Evolutionary conservation across 352 stramenopile genomes (phyloP), one percentile per base, ranked within the genome.

Genomic region (Bremia lactucae): DNA sequence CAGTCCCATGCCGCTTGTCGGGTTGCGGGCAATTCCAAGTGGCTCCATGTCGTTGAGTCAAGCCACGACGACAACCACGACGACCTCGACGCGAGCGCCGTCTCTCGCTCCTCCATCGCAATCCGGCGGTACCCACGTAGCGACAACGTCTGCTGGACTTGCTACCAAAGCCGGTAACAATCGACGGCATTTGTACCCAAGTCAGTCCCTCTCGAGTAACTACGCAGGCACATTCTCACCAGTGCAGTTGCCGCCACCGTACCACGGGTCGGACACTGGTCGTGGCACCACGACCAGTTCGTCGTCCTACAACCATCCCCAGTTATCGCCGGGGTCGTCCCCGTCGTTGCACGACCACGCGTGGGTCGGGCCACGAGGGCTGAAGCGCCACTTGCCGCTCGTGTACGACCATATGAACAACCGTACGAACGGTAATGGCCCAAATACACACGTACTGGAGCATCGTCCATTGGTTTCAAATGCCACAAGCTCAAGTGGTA

Each of bases 331-430:
- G 1, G 42, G 59, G 26, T 71, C 54, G 3, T 68, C 58, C 11
- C 49, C 58, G 5, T 40, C 47, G 4, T 65, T 73, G 63, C 46
- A 46, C 8, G 49, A 57, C 11, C 28, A 33, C 11, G 47, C 43
- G 8, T 63, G 56, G 39, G 29, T 37, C 10, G 39, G 31, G 3
- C 36, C 49, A 2, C 65, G 65, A 3, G 53, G 63, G 3, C 37
- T 72, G 6, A 77, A 77, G 38, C 63, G 66, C 6, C 66, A 68
- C 6, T 34, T 74, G 19, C 55, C 42, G 14, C 55, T 62, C 46
- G 42, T 47, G 8, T 68, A 62, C 31, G 54, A 65, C 22, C 22
- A 24, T 18, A 53, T 54, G 13, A 20, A 29, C 19, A 35, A 22
- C 6, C 16, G 21, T 14, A 25, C n/a, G 37, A 34, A 24, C 44